A percentile compares a stretch with the other conserved stretches of the same genome.
Evolutionary conservation across 139 green algal genomes (phyloP).

Genomic region (Coelastrella sp.): DNA sequence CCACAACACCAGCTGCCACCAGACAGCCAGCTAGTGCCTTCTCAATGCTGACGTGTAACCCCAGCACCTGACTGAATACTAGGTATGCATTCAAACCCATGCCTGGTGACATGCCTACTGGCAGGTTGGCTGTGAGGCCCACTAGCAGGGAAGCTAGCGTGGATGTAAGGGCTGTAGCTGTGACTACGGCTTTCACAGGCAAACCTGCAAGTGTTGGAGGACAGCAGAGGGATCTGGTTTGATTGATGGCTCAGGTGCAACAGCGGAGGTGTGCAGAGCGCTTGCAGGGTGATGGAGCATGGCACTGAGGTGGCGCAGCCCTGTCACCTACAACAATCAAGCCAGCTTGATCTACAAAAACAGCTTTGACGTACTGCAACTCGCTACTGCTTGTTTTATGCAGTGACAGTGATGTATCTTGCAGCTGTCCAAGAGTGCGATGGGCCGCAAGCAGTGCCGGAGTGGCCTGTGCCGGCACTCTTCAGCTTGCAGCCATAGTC

Average conservation of each 20-base stretch:
- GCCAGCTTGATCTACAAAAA: no score
- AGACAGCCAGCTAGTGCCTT: conserved; percentile 58
- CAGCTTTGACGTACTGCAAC: no score
- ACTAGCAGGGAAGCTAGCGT: conserved; percentile 74
- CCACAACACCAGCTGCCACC: conserved; percentile 50
- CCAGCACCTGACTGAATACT: conserved; percentile 59
- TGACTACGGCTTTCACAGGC: conserved; percentile 63
- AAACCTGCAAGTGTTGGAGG: conserved; percentile 37
- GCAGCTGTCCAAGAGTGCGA: no score
- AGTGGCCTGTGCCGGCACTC: no score
- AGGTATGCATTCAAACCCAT: conserved; percentile 75
- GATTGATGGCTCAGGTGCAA: background rate
- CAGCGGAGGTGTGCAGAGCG: background rate
- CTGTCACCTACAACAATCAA: no score
- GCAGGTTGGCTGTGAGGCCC: conserved; percentile 79
- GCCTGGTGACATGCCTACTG: conserved; percentile 78
- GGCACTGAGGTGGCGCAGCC: no score
- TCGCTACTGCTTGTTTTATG: no score
- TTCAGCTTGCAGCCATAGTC: no score
- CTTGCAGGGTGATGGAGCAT: background rate
- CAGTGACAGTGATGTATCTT: no score
- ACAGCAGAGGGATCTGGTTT: background rate
- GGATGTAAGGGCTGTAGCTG: conserved; percentile 72
- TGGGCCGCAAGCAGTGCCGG: no score
- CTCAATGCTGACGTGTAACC: conserved; percentile 17